phyloP scores from a whole-genome alignment of 78 protist genomes.

The Parvularia atlantis region DNA sequence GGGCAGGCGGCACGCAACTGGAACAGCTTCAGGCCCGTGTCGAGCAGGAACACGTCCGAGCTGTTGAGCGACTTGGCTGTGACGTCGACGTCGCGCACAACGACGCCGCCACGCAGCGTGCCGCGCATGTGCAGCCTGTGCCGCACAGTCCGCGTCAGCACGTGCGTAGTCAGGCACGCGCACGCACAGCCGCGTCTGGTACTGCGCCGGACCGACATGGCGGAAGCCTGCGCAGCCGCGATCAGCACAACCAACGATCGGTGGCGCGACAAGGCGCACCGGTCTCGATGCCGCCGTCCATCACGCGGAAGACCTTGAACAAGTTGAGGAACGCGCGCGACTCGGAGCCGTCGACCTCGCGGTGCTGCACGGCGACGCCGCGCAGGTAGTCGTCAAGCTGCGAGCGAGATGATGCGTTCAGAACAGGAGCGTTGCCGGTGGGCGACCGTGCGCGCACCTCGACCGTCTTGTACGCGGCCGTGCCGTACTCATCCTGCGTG shows the following conservation, averaged over 20 bases:
- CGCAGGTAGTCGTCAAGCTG: constrained; percentile 56
- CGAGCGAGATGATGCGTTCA: no score
- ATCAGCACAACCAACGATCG: no score
- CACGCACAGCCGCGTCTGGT: constrained; percentile 20
- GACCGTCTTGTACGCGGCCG: constrained; percentile 78
- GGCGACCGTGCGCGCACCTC: no score
- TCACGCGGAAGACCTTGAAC: not conserved
- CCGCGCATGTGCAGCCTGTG: no score
- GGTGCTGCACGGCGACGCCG: constrained; percentile 57
- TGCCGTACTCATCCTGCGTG: constrained; percentile 70
- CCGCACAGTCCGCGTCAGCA: no score
- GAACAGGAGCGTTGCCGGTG: no score
- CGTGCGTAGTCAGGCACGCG: no score
- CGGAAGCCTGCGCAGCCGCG: no score
- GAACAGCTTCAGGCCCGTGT: constrained; percentile 13
- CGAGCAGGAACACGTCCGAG: constrained; percentile 37
- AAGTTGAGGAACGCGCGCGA: not conserved
- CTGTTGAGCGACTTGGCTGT: constrained; percentile 12
- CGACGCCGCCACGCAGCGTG: no score
- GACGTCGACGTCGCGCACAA: not conserved
- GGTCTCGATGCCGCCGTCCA: no score
- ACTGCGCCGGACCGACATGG: constrained; percentile 14
- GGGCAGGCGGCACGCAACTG: constrained; percentile 19
- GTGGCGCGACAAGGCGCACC: no score
- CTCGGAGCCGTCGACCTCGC: constrained; percentile 43